Conservation (phyloP, 768 basidiomycete genomes). For the Kwoniella sp. region DNA sequence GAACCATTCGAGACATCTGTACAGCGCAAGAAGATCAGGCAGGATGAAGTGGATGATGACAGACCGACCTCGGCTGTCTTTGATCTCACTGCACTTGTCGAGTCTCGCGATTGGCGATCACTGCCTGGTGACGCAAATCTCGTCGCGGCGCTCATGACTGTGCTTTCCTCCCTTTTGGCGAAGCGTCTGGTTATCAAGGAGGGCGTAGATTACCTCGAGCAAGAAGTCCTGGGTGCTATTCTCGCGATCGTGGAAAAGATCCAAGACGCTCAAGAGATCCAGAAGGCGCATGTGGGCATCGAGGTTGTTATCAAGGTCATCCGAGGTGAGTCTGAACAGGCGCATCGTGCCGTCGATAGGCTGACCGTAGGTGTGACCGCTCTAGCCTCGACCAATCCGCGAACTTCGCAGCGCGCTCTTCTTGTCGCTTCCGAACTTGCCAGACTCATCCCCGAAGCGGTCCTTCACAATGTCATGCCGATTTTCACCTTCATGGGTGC, state of each 20-base stretch:
- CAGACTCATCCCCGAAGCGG: slow-evolving; percentile 78
- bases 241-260: slow-evolving; percentile 40
- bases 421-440: slow-evolving; percentile 80
- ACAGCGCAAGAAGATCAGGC: slow-evolving; percentile 56
- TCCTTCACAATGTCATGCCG: slow-evolving; percentile 92
- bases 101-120: slow-evolving; percentile 63
- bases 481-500: slow-evolving; percentile 99
- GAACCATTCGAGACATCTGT: slow-evolving; percentile 26
- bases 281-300: slow-evolving; percentile 57
- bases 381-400: slow-evolving; percentile 82
- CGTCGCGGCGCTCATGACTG: slow-evolving; percentile 66
- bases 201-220: slow-evolving; percentile 67
- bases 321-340: slow-evolving; percentile 57
- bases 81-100: slow-evolving; percentile 53
- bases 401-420: slow-evolving; percentile 88
- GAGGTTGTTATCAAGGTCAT: slow-evolving; percentile 86
- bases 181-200: slow-evolving; percentile 59
- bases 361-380: neutral
- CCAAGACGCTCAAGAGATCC: slow-evolving; percentile 50
- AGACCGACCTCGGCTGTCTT: slow-evolving; percentile 14
- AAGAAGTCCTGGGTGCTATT: slow-evolving; percentile 76
- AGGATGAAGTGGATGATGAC: slow-evolving; percentile 25
- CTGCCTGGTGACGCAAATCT: slow-evolving; percentile 69
- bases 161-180: slow-evolving; percentile 61
- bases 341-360: neutral